Base-by-base conservation (phyloP, 176 grass and related monocot genomes). In the Avena sativa region DNA sequence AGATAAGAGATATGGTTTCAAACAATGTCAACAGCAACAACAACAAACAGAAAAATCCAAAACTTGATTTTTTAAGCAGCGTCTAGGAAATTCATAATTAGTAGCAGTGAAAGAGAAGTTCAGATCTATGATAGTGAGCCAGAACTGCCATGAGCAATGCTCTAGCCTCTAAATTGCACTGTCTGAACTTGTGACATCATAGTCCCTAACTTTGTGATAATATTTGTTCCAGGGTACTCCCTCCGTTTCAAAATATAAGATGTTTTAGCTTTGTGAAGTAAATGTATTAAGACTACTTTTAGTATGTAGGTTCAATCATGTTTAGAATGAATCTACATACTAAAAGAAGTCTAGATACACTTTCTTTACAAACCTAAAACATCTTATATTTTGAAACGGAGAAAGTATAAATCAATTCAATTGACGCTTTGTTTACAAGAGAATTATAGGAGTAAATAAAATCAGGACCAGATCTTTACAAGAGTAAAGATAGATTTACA, bases 11-110 rank as follows among this genome's bases (percentile, higher is more conserved):
- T 68, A 58, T 36, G 16, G 34, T 47, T 70, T 79, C 23, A 69
- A 66, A 58, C 79, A 74, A 75, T 28, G 16, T 75, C 1, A 2
- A 82, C 65, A 61, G 6, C 6, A 43, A 34, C 6, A 43, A 32
- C 6, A 43, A 46, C 32, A 87, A 87, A 79, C 55, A 83, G 40
- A 6, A 7, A 30, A 58, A 59, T 20, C 14, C 20, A 13, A 67
- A 79, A 90, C 23, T 17, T 48, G 10, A 16, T 4, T 7, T 38
- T 84, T 38, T 61, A 89, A 83, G 50, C 17, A 89, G 76, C 49
- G 76, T 23, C 23, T 77, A 20, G 25, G 48, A 50, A 70, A 44
- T 12, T 65, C 65, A 55, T 34, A 81, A 47, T 25, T 49, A 84
- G 38, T 84, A 84, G 19, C 53, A 79, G 51, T 43, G 49, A 62